A percentile compares a stretch with the other conserved stretches of the same genome.
Evolutionary conservation across 768 basidiomycete species (phyloP).

Genomic region (Termitomyces sp.): DNA sequence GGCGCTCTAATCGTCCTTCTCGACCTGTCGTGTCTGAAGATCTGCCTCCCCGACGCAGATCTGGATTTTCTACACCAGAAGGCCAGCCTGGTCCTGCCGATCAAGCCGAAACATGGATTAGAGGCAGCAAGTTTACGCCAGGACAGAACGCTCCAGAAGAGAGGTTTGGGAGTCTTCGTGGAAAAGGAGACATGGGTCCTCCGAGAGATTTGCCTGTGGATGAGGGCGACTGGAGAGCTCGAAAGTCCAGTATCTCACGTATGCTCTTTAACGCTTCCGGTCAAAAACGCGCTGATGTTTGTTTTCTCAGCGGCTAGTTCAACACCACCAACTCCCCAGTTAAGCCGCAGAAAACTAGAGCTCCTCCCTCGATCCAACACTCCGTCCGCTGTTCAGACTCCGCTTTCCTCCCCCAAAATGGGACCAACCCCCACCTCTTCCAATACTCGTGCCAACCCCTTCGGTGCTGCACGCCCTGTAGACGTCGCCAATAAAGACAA

Average conservation of each 20-base stretch:
- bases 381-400: constrained; percentile 63
- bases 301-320: constrained; percentile 55
- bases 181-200: constrained; percentile 50
- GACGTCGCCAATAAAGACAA: constrained; percentile 76
- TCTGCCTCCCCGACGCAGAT: constrained; percentile 43
- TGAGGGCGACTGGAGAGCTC: constrained; percentile 69
- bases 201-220: constrained; percentile 42
- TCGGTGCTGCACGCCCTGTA: constrained; percentile 85
- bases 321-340: constrained; percentile 77
- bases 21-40: constrained; percentile 41
- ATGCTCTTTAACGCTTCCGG: constrained; percentile 11
- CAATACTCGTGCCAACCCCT: constrained; percentile 60
- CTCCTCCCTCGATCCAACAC: constrained; percentile 74
- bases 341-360: constrained; percentile 76
- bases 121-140: constrained; percentile 70
- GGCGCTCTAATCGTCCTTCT: constrained; percentile 56
- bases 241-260: constrained; percentile 59
- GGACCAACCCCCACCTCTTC: constrained; percentile 33
- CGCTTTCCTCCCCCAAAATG: constrained; percentile 76
- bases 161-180: constrained; percentile 41
- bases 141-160: constrained; percentile 33
- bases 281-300: background rate
- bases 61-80: constrained; percentile 46
- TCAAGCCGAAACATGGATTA: constrained; percentile 72
- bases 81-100: constrained; percentile 53